phyloP scores from a whole-genome alignment of 495 filamentous ascomycete genomes.

The Penicillium fimorum region DNA sequence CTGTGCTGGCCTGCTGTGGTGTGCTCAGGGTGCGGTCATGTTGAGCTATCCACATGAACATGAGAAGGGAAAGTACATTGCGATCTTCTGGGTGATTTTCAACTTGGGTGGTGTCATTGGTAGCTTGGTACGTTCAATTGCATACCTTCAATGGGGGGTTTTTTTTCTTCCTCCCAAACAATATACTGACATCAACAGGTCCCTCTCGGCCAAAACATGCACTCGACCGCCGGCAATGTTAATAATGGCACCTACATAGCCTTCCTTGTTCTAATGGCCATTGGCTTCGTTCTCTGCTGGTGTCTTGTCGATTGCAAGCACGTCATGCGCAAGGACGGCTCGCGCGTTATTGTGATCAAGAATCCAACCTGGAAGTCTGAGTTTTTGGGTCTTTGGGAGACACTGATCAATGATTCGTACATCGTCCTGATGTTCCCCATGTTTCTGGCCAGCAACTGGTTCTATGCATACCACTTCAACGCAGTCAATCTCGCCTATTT shows the following conservation, averaged over 20 bases:
- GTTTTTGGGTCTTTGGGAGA: constrained; percentile 74
- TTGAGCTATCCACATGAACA: constrained; percentile 85
- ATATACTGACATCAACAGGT: constrained; percentile 43
- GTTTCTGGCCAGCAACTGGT: constrained; percentile 61
- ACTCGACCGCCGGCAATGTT: constrained; percentile 59
- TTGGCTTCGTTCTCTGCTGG: constrained; percentile 70
- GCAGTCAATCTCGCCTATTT: constrained; percentile 65
- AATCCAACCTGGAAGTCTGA: constrained; percentile 80
- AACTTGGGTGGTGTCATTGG: constrained; percentile 92
- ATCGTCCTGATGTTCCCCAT: constrained; percentile 84
- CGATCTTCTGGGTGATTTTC: constrained; percentile 93
- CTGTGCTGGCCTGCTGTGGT: constrained; percentile 87
- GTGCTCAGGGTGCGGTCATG: constrained; percentile 92
- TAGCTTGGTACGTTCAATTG: constrained; percentile 55
- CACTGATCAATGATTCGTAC: constrained; percentile 68
- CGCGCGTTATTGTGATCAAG: constrained; percentile 81
- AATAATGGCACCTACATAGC: constrained; percentile 86
- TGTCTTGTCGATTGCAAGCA: constrained; percentile 72
- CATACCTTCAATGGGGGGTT: not conserved
- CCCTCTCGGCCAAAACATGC: constrained; percentile 76
- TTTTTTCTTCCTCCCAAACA: not conserved
- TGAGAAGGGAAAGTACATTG: constrained; percentile 84
- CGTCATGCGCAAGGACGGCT: constrained; percentile 77
- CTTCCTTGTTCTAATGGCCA: constrained; percentile 82
- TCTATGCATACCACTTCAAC: constrained; percentile 53